Base-by-base conservation (phyloP, 345 rosid genomes). In the Triadica sebifera region DNA sequence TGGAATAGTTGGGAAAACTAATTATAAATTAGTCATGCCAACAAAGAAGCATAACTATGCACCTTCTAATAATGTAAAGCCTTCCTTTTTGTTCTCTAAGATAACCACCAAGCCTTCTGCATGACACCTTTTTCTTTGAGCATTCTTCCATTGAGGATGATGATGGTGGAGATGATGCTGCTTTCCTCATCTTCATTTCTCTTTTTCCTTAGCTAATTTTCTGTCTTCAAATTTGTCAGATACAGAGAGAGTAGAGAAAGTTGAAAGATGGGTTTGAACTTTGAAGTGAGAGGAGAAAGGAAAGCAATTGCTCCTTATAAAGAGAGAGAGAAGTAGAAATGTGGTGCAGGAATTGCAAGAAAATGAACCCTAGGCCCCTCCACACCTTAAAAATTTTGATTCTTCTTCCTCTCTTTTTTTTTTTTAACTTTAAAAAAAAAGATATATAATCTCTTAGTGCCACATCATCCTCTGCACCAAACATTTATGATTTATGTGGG, bases 21-120 rank as follows among this genome's bases (percentile, higher is more conserved):
- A 29, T 29, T 45, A 49, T n/a, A 24, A 29, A 24, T 78, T 73
- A 92, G 81, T 90, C 97, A 74, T 85, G 91, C 94, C 94, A 90
- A 53, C 97, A 91, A 62, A 91, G 82, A 66, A 91, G 94, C 87
- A 91, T 89, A 74, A 88, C 91, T 24, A 91, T 87, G 79, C 94
- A 91, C 85, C 90, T 84, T 72, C 87, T 84, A 41, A 91, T 87
- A 58, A 91, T 90, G 81, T 91, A 91, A 57, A 91, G 84, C 75
- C 93, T 87, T 73, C 91, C 94, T 73, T 84, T 88, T 62, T 91
- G 97, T 69, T 91, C 80, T 77, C 77, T 90, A 19, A 90, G 70
- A 67, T 90, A 90, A 51, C 94, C 91, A 72, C 97, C 90, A 41
- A 88, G 91, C 83, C 83, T 85, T 75, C 81, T 84, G 81, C 84